Conservation (phyloP, 2,329 filamentous ascomycete species). For the Fusarium goolgardi region DNA sequence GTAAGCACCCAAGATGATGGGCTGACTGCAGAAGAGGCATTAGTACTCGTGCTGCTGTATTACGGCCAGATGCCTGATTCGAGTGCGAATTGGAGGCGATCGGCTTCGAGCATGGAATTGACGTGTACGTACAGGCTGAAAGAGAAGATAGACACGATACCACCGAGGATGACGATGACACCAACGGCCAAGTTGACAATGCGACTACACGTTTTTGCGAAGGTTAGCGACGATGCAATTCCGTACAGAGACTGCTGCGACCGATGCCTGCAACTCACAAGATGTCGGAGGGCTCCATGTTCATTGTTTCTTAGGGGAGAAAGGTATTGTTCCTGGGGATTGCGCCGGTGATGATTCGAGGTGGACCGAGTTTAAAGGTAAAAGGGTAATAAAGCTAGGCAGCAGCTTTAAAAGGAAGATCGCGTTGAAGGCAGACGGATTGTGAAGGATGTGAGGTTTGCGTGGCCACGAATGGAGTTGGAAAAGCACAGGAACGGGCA, state of each 20-base stretch:
- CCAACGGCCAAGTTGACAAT: conserved; percentile 93
- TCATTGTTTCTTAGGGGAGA: conserved; percentile 41
- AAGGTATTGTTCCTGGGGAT: not conserved
- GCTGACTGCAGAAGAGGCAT: conserved; percentile 39
- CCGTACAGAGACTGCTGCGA: conserved; percentile 1
- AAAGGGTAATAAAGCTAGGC: conserved; percentile 34
- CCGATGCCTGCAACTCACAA: conserved; percentile 71
- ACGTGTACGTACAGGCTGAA: conserved; percentile 65
- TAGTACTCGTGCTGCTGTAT: conserved; percentile 22
- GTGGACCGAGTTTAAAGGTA: conserved; percentile 15
- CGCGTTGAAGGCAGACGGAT: conserved; percentile 36
- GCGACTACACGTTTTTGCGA: conserved; percentile 69
- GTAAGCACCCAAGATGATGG: conserved; percentile 84
- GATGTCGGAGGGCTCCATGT: conserved; percentile 91
- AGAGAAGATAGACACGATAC: conserved; percentile 77
- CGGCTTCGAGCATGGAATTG: conserved; percentile 1
- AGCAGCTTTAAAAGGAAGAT: conserved; percentile 37
- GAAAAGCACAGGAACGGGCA: conserved; percentile 35
- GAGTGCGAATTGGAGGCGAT: conserved; percentile 3
- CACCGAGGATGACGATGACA: conserved; percentile 87
- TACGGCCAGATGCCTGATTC: not conserved
- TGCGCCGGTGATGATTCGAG: conserved; percentile 27
- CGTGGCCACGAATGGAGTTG: conserved; percentile 35
- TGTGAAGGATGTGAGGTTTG: conserved; percentile 33
- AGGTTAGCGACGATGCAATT: conserved; percentile 51